A percentile compares a stretch with the other conserved stretches of the same genome.
phyloP scores from a whole-genome alignment of 2,329 filamentous ascomycete genomes.

The Microdochium paspali region DNA sequence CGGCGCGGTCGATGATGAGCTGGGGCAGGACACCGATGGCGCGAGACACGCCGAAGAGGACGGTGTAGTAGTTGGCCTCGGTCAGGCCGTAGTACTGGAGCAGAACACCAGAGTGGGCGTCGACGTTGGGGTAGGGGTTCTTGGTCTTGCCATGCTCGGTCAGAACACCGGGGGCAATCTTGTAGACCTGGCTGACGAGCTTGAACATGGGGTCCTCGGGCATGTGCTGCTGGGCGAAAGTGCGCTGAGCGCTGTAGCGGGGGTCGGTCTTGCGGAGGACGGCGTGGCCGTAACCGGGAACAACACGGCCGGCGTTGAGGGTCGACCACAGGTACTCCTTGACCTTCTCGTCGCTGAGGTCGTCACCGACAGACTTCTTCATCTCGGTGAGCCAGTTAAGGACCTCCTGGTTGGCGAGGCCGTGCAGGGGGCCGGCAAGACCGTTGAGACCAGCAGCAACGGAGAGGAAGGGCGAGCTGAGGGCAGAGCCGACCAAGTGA shows the following conservation, averaged over 20 bases:
- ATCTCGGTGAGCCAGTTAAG: slow-evolving; percentile 99
- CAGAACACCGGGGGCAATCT: slow-evolving; percentile 95
- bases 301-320: slow-evolving; percentile 89
- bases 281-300: slow-evolving; percentile 96
- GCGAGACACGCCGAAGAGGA: slow-evolving; percentile 97
- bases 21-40: slow-evolving; percentile 97
- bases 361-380: slow-evolving; percentile 90
- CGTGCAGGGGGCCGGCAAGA: slow-evolving; percentile 95
- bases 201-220: slow-evolving; percentile 99
- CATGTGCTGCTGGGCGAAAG: slow-evolving; percentile 88
- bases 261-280: slow-evolving; percentile 99
- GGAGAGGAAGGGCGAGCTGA: slow-evolving; percentile 96
- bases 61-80: slow-evolving; percentile 99
- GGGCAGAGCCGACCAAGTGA: slow-evolving; percentile 90
- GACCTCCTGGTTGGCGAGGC: slow-evolving; percentile 98
- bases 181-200: slow-evolving; percentile 99
- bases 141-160: slow-evolving; percentile 99
- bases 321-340: slow-evolving; percentile 98
- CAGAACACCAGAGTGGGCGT: slow-evolving; percentile 97
- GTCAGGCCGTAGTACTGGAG: slow-evolving; percentile 99
- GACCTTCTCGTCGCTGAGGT: slow-evolving; percentile 93
- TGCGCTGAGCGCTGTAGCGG: slow-evolving; percentile 96
- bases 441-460: slow-evolving; percentile 95
- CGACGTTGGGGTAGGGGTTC: slow-evolving; percentile 99
- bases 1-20: slow-evolving; percentile 97